Evolutionary conservation across 352 stramenopile genomes (phyloP).

Genomic region (Phytophthora vignae): DNA sequence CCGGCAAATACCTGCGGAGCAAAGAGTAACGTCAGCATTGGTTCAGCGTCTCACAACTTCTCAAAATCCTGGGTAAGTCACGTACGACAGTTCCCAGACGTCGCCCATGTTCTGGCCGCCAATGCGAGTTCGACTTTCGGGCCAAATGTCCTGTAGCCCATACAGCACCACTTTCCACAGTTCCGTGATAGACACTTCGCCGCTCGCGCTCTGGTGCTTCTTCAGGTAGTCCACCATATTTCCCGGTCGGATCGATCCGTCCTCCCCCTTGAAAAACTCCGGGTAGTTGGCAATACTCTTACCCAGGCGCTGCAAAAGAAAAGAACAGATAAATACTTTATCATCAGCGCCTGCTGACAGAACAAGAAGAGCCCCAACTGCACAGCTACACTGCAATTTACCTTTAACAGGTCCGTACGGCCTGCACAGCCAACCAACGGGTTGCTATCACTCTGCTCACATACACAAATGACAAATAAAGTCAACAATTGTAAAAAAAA

Average conservation of each 20-base stretch:
- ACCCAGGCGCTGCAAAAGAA: constrained; percentile 56
- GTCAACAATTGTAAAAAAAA: constrained; percentile 1
- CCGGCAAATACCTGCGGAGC: constrained; percentile 50
- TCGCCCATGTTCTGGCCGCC: constrained; percentile 85
- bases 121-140: constrained; percentile 73
- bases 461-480: neutral
- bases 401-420: constrained; percentile 77
- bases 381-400: constrained; percentile 4
- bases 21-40: neutral
- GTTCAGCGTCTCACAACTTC: neutral
- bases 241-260: constrained; percentile 61
- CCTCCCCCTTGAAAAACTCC: constrained; percentile 69
- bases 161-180: constrained; percentile 86
- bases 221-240: constrained; percentile 87
- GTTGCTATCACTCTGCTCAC: constrained; percentile 53
- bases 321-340: constrained; percentile 2
- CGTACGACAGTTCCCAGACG: constrained; percentile 82
- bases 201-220: constrained; percentile 55
- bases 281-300: constrained; percentile 75
- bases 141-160: constrained; percentile 88
- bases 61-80: neutral
- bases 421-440: constrained; percentile 82
- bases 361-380: no score
- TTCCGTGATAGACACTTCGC: constrained; percentile 71
- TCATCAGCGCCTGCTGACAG: constrained; percentile 2